Evolutionary conservation across 257 asterid species (phyloP), one percentile per base, ranked within the genome.

Genomic region (Knoxia roxburghii): DNA sequence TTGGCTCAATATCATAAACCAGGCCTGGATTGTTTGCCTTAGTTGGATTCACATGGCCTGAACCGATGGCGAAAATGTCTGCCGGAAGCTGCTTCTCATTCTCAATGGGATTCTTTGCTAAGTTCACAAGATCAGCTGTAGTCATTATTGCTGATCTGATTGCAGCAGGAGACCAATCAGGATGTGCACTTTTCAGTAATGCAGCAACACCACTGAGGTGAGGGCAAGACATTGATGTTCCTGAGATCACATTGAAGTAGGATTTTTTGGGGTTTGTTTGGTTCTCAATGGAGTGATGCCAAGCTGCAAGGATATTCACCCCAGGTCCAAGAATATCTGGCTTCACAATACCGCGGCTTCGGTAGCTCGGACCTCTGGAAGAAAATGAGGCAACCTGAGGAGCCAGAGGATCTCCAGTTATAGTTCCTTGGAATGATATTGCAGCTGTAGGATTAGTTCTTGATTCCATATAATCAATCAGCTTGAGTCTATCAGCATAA

Each of bases 241-340:
- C 73, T 0, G 73, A 59, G 1, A 57, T 10, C 11, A 60, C 2
- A 12, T 59, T 48, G 20, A 59, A 59, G 45, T 2, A 7, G 13
- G 59, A 21, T 14, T 33, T n/a, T 4, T 49, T 43, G n/a, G n/a
- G n/a, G 51, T 45, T 57, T 26, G 12, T 46, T 20, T 23, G 30
- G 50, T 69, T 59, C 2, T 69, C 68, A 4, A 48, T 33, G 0
- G 73, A 59, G 0, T 2, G 27, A 49, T 24, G 52, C 37, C 37
- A 69, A 0, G 73, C 73, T 5, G 73, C 73, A 4, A 69, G 68
- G 4, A 69, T 69, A 24, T 69, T 60, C 23, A 69, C 68, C 5
- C 73, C 73, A 6, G 73, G 73, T 33, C 73, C 73, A 17, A 69
- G 52, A n/a, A 69, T 69, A 23, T 69, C 73, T 3, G 73, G 73